Percentiles rank a stretch among this genome's conserved stretches.
phyloP scores from a whole-genome alignment of 371 early-diverging fungal species.

The Mortierella sp. region DNA sequence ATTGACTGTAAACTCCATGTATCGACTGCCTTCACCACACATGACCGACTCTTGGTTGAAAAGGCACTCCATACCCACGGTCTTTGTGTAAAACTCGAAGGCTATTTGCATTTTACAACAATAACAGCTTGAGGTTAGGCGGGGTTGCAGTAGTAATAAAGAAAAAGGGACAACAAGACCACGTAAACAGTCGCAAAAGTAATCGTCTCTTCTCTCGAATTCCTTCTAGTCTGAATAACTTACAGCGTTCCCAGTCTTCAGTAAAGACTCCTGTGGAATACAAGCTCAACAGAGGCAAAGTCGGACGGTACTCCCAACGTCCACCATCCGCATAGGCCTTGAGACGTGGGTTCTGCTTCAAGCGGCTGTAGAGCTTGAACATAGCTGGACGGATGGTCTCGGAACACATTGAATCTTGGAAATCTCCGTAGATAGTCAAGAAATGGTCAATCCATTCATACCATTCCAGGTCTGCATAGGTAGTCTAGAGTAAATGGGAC shows the following conservation, averaged over 20 bases:
- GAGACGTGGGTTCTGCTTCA: conserved; percentile 33
- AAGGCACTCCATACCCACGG: conserved; percentile 18
- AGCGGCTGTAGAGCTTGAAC: conserved; percentile 35
- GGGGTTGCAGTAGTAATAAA: background rate
- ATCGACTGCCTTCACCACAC: conserved; percentile 14
- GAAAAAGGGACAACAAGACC: background rate
- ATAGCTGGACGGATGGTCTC: conserved; percentile 30
- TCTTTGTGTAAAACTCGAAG: conserved; percentile 39
- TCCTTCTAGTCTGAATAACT: background rate
- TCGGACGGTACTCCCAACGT: conserved; percentile 45
- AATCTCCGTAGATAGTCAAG: conserved; percentile 21
- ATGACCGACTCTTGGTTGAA: conserved; percentile 17
- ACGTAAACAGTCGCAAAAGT: background rate
- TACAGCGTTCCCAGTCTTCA: conserved; percentile 31
- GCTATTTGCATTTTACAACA: conserved; percentile 9
- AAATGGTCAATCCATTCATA: conserved; percentile 42
- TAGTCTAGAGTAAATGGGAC: conserved; percentile 16
- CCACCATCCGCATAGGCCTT: conserved; percentile 43
- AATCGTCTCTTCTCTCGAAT: background rate
- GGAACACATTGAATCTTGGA: conserved; percentile 21
- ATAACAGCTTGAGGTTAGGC: background rate
- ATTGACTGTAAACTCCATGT: conserved; percentile 27
- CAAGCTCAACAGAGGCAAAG: conserved; percentile 16
- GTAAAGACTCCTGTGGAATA: conserved; percentile 32
- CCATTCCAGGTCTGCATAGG: conserved; percentile 36